Evolutionary conservation across 1,284 basidiomycete genomes (phyloP), one percentile per base, ranked within the genome.

Genomic region (Xerocomus minutiporus): DNA sequence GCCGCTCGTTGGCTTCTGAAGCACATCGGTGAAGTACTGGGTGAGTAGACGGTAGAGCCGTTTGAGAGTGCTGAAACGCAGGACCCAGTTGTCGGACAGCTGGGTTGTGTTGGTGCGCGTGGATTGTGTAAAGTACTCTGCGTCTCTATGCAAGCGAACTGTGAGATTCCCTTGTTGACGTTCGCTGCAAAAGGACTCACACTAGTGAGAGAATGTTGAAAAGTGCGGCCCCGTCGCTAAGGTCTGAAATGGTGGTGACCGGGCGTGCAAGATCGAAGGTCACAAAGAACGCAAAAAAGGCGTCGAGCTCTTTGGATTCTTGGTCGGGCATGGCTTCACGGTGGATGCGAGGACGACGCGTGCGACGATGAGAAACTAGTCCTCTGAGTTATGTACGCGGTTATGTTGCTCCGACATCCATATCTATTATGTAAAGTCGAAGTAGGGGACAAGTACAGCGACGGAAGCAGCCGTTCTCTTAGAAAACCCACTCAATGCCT

Each of bases 41-140:
- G 88, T 88, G 77, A 93, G 87, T 42, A 93, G 80, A 51, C 92
- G 81, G 70, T 90, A 93, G 41, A 94, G 78, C 20, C 88, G 82
- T 66, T 95, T 94, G 56, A 94, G 78, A 13, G 87, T 72, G 65
- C 79, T 85, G 69, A 93, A 91, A n/a, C 89, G 84, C 43, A 94
- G 71, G 50, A 93, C 88, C 92, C 91, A 94, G 71, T 91, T 93
- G 66, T 93, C 92, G 23, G 87, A 82, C 2, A 75, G 77, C 56
- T 84, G 83, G 11, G 77, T 68, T 3, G 81, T 75, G 12, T 78
- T 75, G 15, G 80, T 72, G 17, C 81, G 79, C 15, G 74, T 73
- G 4, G 80, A 73, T 58, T 78, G 81, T 53, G 81, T 79, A 65
- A 94, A 94, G 73, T 92, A 91, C 44, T 84, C 79, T 42, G 78